Conservation (phyloP, 306 rosid genomes). For the Inga oerstediana region DNA sequence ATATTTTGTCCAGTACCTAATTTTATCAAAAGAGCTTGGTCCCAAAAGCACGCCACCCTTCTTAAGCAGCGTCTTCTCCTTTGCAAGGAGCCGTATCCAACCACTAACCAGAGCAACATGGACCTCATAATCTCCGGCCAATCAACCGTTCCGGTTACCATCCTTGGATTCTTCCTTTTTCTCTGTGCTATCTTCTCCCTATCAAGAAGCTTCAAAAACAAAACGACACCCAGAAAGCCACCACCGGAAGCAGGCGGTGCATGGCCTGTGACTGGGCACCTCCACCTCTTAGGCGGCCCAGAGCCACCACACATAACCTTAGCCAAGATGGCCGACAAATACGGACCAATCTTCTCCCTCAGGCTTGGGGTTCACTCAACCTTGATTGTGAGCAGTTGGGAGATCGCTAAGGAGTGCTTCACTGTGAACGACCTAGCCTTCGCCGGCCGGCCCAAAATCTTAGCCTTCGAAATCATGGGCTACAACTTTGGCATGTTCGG, state of each 20-base stretch:
- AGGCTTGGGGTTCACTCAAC: background rate
- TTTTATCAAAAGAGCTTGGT: background rate
- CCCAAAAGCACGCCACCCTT: too few relatives aligned
- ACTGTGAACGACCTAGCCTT: background rate
- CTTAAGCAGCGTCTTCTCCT: too few relatives aligned
- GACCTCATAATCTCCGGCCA: background rate
- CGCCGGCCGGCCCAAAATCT: constrained; percentile 4
- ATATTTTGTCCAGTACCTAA: too few relatives aligned
- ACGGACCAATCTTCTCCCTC: constrained; percentile 25
- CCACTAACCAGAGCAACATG: background rate
- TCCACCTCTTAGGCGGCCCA: constrained; percentile 23
- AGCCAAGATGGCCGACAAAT: constrained; percentile 25
- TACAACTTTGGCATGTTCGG: constrained; percentile 31
- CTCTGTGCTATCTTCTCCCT: background rate
- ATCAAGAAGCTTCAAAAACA: background rate
- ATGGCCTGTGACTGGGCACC: constrained; percentile 43
- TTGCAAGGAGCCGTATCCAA: too few relatives aligned
- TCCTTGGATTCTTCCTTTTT: background rate
- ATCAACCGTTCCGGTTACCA: background rate
- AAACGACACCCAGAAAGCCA: background rate
- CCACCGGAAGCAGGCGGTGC: constrained; percentile 27
- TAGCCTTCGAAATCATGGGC: constrained; percentile 26
- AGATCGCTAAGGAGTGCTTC: constrained; percentile 31
- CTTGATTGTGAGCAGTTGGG: constrained; percentile 30
- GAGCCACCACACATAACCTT: constrained; percentile 6